These are phyloP conservation scores for Penicillium canescens DNA, from an alignment of 495 filamentous ascomycete species.

Conservation along the genomic window DNA sequence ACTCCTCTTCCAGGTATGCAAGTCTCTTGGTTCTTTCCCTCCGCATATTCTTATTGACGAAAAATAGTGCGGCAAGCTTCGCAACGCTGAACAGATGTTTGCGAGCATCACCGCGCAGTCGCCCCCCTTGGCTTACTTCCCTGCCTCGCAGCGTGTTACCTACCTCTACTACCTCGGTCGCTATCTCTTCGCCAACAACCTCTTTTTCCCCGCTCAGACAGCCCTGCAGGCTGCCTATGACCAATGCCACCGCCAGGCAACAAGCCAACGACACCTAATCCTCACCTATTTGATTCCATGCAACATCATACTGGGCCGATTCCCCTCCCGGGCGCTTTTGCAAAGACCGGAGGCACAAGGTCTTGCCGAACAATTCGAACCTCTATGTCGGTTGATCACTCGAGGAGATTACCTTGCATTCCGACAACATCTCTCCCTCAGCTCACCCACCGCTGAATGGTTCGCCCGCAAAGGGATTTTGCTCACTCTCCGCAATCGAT, in stretches of 20 bases:
- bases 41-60: conserved; percentile 2
- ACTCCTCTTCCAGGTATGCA: conserved; percentile 74
- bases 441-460: conserved; percentile 58
- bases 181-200: conserved; percentile 78
- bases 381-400: conserved; percentile 70
- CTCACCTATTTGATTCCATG: conserved; percentile 81
- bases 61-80: conserved; percentile 51
- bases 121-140: conserved; percentile 74
- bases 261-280: conserved; percentile 73
- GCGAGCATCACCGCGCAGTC: conserved; percentile 83
- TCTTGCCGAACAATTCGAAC: conserved; percentile 70
- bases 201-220: conserved; percentile 72
- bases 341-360: conserved; percentile 69
- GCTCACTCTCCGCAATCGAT: conserved; percentile 67
- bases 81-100: conserved; percentile 82
- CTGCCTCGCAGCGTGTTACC: conserved; percentile 84
- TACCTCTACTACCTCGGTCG: conserved; percentile 95
- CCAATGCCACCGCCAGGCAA: conserved; percentile 67
- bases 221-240: conserved; percentile 78
- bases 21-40: not conserved
- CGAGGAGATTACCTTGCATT: conserved; percentile 80
- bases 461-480: conserved; percentile 75
- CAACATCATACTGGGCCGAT: conserved; percentile 83
- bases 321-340: conserved; percentile 68
- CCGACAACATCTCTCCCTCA: conserved; percentile 60